Evolutionary conservation across 345 rosid species (phyloP).

Genomic region (Eucalyptus regnans): DNA sequence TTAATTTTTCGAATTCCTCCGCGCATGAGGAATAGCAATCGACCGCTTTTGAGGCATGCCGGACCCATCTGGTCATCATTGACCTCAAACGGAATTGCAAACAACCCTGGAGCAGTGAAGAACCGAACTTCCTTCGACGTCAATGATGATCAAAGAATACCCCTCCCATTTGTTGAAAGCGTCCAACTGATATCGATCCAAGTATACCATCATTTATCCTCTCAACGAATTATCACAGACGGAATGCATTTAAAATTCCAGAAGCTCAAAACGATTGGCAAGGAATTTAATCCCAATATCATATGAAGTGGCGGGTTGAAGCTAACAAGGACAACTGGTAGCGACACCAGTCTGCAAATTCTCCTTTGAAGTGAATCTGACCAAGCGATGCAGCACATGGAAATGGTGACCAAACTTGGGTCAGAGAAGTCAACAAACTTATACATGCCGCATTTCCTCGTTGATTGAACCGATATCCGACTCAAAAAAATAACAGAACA

Average conservation of each 20-base stretch:
- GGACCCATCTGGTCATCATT: neutral
- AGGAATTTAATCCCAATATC: neutral
- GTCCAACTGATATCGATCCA: neutral
- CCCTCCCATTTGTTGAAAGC: neutral
- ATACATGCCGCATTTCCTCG: neutral
- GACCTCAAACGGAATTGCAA: neutral
- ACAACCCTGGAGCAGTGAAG: neutral
- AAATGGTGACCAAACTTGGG: neutral
- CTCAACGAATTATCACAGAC: neutral
- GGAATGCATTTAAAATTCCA: neutral
- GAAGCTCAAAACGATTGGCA: neutral
- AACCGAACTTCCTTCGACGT: neutral
- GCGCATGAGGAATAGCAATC: neutral
- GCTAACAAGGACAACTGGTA: neutral
- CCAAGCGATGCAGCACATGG: neutral
- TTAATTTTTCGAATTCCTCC: neutral
- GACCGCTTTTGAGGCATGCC: neutral
- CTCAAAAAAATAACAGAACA: neutral
- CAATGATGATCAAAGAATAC: neutral
- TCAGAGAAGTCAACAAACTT: neutral
- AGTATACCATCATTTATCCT: neutral
- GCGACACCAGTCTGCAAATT: neutral
- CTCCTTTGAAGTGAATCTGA: neutral
- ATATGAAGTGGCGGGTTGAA: neutral
- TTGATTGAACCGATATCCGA: neutral